Percentiles rank a stretch among this genome's conserved stretches.
phyloP scores from a whole-genome alignment of 768 basidiomycete genomes.

The Rhizopogon vulgaris region DNA sequence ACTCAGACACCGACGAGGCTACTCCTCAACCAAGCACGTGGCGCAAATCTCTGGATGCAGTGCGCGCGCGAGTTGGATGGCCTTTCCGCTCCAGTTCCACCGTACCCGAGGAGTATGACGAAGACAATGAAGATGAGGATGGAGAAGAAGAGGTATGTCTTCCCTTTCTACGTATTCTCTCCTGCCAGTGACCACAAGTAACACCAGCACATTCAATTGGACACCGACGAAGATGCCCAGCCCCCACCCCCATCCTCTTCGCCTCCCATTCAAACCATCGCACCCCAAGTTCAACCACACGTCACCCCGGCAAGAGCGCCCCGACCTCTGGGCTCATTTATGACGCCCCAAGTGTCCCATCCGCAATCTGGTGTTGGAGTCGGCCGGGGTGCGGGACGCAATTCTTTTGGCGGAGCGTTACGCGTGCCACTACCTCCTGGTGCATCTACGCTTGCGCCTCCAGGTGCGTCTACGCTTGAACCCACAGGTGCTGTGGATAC shows the following conservation, averaged over 20 bases:
- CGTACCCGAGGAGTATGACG: slow-evolving; percentile 11
- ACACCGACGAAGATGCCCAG: not conserved
- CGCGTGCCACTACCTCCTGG: not conserved
- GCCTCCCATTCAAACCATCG: not conserved
- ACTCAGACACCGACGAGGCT: slow-evolving; percentile 9
- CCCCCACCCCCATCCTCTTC: not conserved
- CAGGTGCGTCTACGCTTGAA: not conserved
- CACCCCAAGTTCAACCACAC: not conserved
- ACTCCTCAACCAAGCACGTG: slow-evolving; percentile 15
- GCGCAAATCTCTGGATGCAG: slow-evolving; percentile 28
- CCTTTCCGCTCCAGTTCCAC: slow-evolving; percentile 23
- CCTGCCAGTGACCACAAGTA: not conserved
- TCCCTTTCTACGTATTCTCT: not conserved
- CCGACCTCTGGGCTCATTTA: slow-evolving; percentile 34
- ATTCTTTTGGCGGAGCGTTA: slow-evolving; percentile 37
- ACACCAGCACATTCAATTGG: not conserved
- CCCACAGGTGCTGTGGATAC: slow-evolving; percentile 27
- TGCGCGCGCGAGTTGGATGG: slow-evolving; percentile 23
- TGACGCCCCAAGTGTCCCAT: slow-evolving; percentile 48
- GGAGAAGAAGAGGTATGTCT: slow-evolving; percentile 14
- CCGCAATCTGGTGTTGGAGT: not conserved
- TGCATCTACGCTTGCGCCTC: not conserved
- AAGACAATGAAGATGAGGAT: slow-evolving; percentile 20
- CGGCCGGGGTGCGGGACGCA: slow-evolving; percentile 15
- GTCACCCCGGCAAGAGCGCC: slow-evolving; percentile 8